phyloP scores from a whole-genome alignment of 352 stramenopile species.

The Phytophthora palmivora region DNA sequence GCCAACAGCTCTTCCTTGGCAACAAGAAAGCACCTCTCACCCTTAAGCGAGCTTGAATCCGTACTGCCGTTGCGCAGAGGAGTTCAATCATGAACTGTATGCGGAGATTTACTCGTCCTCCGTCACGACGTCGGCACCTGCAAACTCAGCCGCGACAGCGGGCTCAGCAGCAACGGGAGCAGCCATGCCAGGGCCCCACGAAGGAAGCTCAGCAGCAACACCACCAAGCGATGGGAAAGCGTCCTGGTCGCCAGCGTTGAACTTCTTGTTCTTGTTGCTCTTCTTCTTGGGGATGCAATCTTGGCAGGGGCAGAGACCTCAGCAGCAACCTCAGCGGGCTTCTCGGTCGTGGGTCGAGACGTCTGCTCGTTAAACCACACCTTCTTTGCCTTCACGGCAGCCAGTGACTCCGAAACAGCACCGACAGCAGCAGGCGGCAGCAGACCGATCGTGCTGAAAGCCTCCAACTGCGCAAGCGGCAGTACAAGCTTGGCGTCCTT shows the following conservation, averaged over 20 bases:
- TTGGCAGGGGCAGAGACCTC: conserved; percentile 32
- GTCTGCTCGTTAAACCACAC: conserved; percentile 83
- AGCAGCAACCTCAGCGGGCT: conserved; percentile 30
- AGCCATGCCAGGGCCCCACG: conserved; percentile 73
- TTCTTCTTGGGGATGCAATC: conserved; percentile 64
- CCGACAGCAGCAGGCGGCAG: conserved; percentile 88
- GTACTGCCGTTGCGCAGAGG: conserved; percentile 29
- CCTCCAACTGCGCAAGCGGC: conserved; percentile 83
- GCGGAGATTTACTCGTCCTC: conserved; percentile 46
- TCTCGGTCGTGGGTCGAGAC: conserved; percentile 49
- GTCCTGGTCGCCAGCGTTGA: conserved; percentile 78
- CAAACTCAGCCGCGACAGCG: conserved; percentile 49
- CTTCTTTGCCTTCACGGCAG: conserved; percentile 97
- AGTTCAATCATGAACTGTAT: conserved; percentile 13
- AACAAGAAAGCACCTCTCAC: conserved; percentile 19
- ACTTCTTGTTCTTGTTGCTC: conserved; percentile 86
- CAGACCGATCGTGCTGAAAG: conserved; percentile 93
- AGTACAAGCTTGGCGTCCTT: conserved; percentile 82
- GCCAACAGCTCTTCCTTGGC: conserved; percentile 29
- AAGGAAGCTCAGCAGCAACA: conserved; percentile 43
- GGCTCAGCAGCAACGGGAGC: conserved; percentile 41
- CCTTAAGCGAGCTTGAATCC: conserved; percentile 34
- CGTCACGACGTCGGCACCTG: conserved; percentile 47
- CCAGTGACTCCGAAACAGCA: conserved; percentile 87
- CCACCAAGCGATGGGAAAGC: conserved; percentile 85